Evolutionary conservation across 345 rosid genomes (phyloP), one percentile per base, ranked within the genome.

Genomic region (Corchorus capsularis): DNA sequence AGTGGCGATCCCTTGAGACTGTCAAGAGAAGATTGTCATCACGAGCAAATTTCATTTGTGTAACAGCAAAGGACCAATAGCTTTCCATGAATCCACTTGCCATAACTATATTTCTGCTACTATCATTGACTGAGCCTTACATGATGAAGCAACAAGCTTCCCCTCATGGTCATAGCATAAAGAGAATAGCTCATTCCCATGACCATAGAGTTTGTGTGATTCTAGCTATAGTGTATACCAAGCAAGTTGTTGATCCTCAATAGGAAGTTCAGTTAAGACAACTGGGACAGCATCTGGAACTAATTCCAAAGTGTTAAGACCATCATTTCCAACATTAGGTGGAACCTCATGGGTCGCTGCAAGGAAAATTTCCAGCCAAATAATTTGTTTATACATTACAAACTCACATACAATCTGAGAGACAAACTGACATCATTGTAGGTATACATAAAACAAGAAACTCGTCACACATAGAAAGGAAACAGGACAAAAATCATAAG

Each of bases 11-110:
- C 83, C 99, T 91, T 61, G 97, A 96, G 79, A 96, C 97, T 35
- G 98, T 81, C n/a, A n/a, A n/a, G n/a, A n/a, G n/a, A n/a, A n/a
- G n/a, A n/a, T n/a, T n/a, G n/a, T n/a, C n/a, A n/a, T n/a, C n/a
- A n/a, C n/a, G n/a, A n/a, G n/a, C n/a, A n/a, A n/a, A n/a, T n/a
- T n/a, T n/a, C n/a, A n/a, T 79, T 85, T 91, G 89, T 90, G 99
- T 78, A 98, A 90, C 79, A 89, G 92, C 90, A 96, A 79, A 57
- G 89, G 89, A 69, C 93, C 93, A 61, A 92, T 87, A 63, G 92
- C 85, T 85, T 93, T 96, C 97, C 99, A 96, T 20, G 95, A 86
- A 78, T 98, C 95, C 63, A 91, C 97, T 83, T 92, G 87, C 99
- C 97, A 96, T 34, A 91, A 78, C 97, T 94, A 92, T 87, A 96